Conservation (phyloP, 768 basidiomycete species). For the Asterophora parasitica region DNA sequence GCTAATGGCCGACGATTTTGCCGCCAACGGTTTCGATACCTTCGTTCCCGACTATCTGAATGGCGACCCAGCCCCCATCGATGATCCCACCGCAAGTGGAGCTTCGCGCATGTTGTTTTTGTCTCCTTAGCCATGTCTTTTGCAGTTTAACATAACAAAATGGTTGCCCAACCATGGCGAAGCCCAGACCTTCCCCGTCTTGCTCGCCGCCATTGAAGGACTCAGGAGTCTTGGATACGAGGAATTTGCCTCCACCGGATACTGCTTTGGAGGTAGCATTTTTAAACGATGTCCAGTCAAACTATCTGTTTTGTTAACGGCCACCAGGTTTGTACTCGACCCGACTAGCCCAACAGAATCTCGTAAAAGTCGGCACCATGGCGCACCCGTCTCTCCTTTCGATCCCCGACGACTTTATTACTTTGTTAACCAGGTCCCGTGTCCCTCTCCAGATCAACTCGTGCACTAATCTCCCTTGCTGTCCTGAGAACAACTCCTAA, state of each 20-base stretch:
- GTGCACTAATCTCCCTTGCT: conserved; percentile 5
- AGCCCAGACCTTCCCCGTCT: conserved; percentile 24
- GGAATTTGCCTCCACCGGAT: conserved; percentile 30
- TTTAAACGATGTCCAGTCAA: background rate
- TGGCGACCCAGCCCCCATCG: conserved; percentile 14
- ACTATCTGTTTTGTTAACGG: background rate
- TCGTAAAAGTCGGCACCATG: conserved; percentile 24
- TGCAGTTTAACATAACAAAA: conserved; percentile 18
- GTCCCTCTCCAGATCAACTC: conserved; percentile 16
- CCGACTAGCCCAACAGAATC: conserved; percentile 27
- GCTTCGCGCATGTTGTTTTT: background rate
- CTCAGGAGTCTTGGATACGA: conserved; percentile 32
- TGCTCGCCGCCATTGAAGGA: conserved; percentile 27
- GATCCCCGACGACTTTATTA: conserved; percentile 29
- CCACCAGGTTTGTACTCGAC: conserved; percentile 24
- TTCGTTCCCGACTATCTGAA: conserved; percentile 17
- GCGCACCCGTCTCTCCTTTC: conserved; percentile 32
- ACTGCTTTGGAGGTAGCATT: conserved; percentile 30
- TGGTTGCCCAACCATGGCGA: conserved; percentile 30
- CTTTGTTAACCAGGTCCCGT: conserved; percentile 10
- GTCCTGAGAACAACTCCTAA: background rate
- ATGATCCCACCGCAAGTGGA: conserved; percentile 11
- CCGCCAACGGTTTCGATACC: conserved; percentile 18
- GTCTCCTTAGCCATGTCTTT: too few relatives aligned
- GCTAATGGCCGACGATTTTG: conserved; percentile 19